Base-by-base conservation (phyloP, 2,329 filamentous ascomycete genomes). In the Pseudonectria foliicola region DNA sequence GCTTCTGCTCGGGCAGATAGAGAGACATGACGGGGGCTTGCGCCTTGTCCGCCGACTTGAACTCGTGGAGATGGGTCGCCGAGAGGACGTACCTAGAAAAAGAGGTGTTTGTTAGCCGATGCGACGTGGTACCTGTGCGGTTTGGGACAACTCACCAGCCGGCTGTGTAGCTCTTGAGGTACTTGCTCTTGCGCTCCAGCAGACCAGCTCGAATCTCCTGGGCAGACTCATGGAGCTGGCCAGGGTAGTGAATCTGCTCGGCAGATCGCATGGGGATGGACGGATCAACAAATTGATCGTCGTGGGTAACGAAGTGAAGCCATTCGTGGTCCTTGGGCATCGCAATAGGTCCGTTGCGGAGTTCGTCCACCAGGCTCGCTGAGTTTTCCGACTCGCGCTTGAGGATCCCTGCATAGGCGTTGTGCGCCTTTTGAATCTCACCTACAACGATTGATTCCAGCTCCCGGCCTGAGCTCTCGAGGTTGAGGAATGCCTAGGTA, bases 361-460 rank as follows among this genome's bases (percentile, higher is more conserved):
- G 76, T 52, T 84, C 83, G 39, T 94, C 87, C 10, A 90, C 75
- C 2, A 85, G 74, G 36, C 75, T 74, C 54, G 87, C 85, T 24
- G 83, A 78, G 35, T 86, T 80, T 46, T 94, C 88, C 8, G 87
- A 85, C 56, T 96, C 90, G 30, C 88, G 82, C 66, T 90, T 94
- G 41, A 96, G 68, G 44, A 96, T 94, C 34, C 82, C 84, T 15
- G 89, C 85, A 49, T 95, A 87, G 3, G 89, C 88, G 52, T 92
- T 95, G 66, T 95, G 96, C 0, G 92, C 88, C 61, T 96, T 96
- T 56, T 98, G 92, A 27, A 98, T 93, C 62, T 98, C 92, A 47
- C 89, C 87, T 11, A 98, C 87, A 1, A 98, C 87, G 45, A 98
- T 96, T 1, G 87, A 85, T 62, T 98, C 92, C 3, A 98, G 76